phyloP scores from a whole-genome alignment of 1,139 yeast genomes.

The Taphrina pruni region DNA sequence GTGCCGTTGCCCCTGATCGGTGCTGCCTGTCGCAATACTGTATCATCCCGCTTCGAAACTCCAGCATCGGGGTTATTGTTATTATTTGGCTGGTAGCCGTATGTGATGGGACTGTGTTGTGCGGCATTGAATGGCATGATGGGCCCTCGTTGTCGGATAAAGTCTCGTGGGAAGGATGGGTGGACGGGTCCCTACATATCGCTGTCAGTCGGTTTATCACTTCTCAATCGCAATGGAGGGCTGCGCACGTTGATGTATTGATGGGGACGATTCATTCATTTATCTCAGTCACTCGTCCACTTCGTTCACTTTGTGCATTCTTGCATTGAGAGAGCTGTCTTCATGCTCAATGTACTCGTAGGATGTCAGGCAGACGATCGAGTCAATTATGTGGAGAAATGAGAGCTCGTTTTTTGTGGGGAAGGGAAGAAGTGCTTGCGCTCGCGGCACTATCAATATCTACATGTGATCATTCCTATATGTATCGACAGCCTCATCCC shows the following conservation, averaged over 20 bases:
- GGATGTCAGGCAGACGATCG: too few species aligned
- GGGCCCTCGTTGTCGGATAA: neutral
- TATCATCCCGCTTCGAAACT: too few species aligned
- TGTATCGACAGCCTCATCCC: conserved; percentile 8
- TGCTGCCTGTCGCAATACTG: neutral
- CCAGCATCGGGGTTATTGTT: neutral
- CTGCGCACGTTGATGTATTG: neutral
- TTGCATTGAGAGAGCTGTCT: too few species aligned
- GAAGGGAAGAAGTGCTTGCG: neutral
- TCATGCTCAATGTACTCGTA: too few species aligned
- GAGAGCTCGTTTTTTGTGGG: neutral
- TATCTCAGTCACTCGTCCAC: neutral
- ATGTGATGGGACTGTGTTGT: conserved; percentile 21
- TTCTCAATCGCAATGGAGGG: too few species aligned
- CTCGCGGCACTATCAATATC: too few species aligned
- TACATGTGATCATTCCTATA: too few species aligned
- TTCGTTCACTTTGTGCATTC: too few species aligned
- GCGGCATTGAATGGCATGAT: conserved; percentile 14
- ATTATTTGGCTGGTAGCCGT: conserved; percentile 5
- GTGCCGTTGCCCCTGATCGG: neutral
- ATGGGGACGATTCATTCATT: neutral
- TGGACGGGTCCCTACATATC: neutral
- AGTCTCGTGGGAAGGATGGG: conserved; percentile 1
- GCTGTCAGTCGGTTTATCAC: too few species aligned
- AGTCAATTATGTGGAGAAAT: neutral